Base-by-base conservation (phyloP, 179 eudicot genomes). In the Silene vulgaris region DNA sequence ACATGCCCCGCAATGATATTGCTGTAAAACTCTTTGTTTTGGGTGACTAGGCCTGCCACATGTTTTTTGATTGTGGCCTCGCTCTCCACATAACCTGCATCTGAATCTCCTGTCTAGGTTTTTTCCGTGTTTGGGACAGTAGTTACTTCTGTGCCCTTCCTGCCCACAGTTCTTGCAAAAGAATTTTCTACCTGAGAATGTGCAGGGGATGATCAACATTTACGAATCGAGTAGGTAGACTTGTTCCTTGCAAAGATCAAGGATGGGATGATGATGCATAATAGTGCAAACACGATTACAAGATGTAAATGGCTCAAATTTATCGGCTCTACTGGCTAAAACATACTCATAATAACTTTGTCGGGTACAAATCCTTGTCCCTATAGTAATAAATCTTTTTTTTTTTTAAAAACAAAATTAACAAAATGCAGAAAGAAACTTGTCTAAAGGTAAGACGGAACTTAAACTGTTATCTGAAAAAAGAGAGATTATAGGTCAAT, bases 61-160 rank as follows among this genome's bases (percentile, higher is more conserved):
- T 32, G 93, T 87, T 81, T 91, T 89, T 78, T 78, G 86, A 76
- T 90, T 92, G 78, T 95, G 99, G 48, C 99, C 97, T 68, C 83
- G 87, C 73, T 87, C 82, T 43, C 96, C 91, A 68, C 99, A 95
- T 16, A 87, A 28, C 63, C 84, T 81, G 79, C 99, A 95, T 73
- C 65, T 87, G 86, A 83, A 85, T 67, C 86, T 81, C 75, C 79
- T 82, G 71, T 81, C 91, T 20, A 17, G 5, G 29, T 78, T 76
- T 37, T 78, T 80, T 43, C 74, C 73, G 43, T 83, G 85, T 74
- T 89, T 85, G 37, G 97, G 97, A 76, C 99, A 95, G 71, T 85
- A 89, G 74, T 85, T 77, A 35, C 85, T 84, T 76, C 97, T 88
- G 75, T 95, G 99, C 74, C 99, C 99, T 84, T 92, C 90, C 3